phyloP scores from a whole-genome alignment of 1,284 basidiomycete species.

The Trametes hirsuta region DNA sequence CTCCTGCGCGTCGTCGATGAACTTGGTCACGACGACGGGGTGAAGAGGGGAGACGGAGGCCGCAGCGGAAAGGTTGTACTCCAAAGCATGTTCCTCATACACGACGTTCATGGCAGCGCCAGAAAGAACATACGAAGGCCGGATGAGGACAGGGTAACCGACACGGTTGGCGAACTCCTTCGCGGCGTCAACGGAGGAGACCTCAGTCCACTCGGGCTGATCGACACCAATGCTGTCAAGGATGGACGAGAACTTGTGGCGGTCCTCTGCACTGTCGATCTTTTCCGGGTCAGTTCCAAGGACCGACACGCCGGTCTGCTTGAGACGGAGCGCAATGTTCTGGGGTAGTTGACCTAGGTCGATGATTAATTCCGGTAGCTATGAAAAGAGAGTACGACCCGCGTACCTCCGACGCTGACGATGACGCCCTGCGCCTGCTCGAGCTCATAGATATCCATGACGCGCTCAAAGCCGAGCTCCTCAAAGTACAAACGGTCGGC shows the following conservation, averaged over 20 bases:
- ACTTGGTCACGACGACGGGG: conserved; percentile 98
- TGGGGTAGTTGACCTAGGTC: conserved; percentile 87
- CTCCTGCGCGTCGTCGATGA: conserved; percentile 97
- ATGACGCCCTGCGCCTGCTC: conserved; percentile 93
- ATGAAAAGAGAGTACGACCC: too few relatives aligned
- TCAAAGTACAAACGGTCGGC: conserved; percentile 99
- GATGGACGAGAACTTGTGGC: conserved; percentile 98
- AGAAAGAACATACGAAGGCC: conserved; percentile 97
- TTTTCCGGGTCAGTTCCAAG: conserved; percentile 94
- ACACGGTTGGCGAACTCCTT: conserved; percentile 92
- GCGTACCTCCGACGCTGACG: conserved; percentile 92
- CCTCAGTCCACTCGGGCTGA: conserved; percentile 97
- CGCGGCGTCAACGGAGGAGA: conserved; percentile 86
- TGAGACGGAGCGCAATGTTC: conserved; percentile 97
- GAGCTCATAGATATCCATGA: conserved; percentile 99
- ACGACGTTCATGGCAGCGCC: conserved; percentile 99
- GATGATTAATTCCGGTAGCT: conserved; percentile 4
- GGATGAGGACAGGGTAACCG: conserved; percentile 92
- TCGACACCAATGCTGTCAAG: conserved; percentile 96
- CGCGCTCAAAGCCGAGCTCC: conserved; percentile 95
- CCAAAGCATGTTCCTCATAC: conserved; percentile 86
- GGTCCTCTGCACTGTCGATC: conserved; percentile 98
- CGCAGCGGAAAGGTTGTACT: conserved; percentile 93
- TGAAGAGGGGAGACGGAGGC: conserved; percentile 96
- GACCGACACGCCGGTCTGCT: conserved; percentile 89